Conservation (phyloP, 306 rosid species). For the Bauhinia variegata region DNA sequence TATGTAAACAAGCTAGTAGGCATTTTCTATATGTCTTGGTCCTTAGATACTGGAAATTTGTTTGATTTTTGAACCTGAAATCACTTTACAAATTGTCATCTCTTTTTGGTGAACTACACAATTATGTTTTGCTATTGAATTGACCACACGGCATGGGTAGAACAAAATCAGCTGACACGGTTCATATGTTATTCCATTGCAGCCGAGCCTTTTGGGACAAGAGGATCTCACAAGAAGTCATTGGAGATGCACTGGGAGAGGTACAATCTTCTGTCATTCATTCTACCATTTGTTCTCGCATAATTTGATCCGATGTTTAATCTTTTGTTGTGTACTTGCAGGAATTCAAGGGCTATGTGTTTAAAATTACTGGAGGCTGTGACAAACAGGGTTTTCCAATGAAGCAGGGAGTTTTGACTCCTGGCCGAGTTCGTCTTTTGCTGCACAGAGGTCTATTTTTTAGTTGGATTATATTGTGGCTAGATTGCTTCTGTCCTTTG, state of each 20-base stretch:
- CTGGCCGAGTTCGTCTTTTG: slow-evolving; percentile 55
- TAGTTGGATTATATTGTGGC: background rate
- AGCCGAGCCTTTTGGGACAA: slow-evolving; percentile 54
- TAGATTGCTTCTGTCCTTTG: background rate
- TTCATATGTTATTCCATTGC: background rate
- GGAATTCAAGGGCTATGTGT: slow-evolving; percentile 51
- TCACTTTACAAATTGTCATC: no score
- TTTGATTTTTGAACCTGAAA: no score
- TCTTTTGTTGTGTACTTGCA: background rate
- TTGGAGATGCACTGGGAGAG: slow-evolving; percentile 49
- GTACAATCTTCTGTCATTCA: slow-evolving; percentile 1
- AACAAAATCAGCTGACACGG: background rate
- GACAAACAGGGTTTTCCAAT: slow-evolving; percentile 57
- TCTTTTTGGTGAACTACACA: no score
- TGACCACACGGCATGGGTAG: background rate
- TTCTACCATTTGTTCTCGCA: background rate
- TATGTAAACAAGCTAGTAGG: no score
- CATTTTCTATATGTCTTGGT: no score
- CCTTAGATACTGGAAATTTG: no score
- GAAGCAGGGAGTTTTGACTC: slow-evolving; percentile 56
- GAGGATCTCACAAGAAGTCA: slow-evolving; percentile 52
- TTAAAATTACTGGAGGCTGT: slow-evolving; percentile 53
- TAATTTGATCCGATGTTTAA: background rate
- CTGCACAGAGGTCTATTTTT: slow-evolving; percentile 38
- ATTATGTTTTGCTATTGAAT: no score